phyloP scores from a whole-genome alignment of 768 basidiomycete species.

The Coprinellus micaceus region DNA sequence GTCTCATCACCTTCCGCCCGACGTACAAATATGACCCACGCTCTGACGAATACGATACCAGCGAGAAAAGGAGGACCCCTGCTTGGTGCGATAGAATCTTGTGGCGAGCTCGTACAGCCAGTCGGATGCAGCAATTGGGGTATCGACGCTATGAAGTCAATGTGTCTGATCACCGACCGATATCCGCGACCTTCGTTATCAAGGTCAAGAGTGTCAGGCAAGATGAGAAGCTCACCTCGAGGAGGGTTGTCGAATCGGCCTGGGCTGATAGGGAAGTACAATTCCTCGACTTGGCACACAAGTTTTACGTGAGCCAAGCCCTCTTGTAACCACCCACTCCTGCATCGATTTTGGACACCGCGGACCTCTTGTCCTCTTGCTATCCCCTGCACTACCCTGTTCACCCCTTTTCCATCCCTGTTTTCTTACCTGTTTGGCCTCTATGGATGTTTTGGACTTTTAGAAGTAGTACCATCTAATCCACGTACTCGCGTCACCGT shows the following conservation, averaged over 20 bases:
- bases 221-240: constrained; percentile 54
- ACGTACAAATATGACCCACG: constrained; percentile 94
- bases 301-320: constrained; percentile 38
- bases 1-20: constrained; percentile 76
- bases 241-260: constrained; percentile 48
- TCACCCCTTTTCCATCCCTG: too few relatives aligned
- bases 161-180: constrained; percentile 87
- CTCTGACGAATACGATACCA: constrained; percentile 78
- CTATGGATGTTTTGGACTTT: too few relatives aligned
- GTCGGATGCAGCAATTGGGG: constrained; percentile 59
- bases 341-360: too few relatives aligned
- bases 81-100: constrained; percentile 97
- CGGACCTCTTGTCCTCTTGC: too few relatives aligned
- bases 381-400: too few relatives aligned
- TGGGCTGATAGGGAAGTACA: constrained; percentile 51
- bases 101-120: constrained; percentile 58
- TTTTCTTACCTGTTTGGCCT: too few relatives aligned
- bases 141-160: constrained; percentile 84
- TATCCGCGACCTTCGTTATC: constrained; percentile 74
- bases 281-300: constrained; percentile 34
- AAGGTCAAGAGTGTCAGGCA: constrained; percentile 69
- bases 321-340: constrained; percentile 19
- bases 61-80: constrained; percentile 83
- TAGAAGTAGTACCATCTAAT: too few relatives aligned
- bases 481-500: too few relatives aligned